A percentile compares a stretch with the other conserved stretches of the same genome.
These are phyloP conservation scores for Aspergillus biplanus DNA, from an alignment of 495 filamentous ascomycete genomes.

Conservation along the genomic window DNA sequence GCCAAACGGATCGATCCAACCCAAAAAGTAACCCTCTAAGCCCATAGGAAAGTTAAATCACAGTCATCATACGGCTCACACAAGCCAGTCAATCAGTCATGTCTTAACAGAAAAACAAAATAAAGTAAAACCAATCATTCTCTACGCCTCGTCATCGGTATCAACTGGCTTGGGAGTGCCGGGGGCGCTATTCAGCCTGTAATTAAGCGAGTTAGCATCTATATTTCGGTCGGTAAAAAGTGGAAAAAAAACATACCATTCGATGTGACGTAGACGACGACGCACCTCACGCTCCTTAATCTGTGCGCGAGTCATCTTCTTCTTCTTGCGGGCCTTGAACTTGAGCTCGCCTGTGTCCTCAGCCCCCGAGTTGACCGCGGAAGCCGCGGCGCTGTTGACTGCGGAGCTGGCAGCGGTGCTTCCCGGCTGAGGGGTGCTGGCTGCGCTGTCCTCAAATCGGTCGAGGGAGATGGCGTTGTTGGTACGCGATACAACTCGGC, in stretches of 20 bases:
- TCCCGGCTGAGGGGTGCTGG: conserved; percentile 60
- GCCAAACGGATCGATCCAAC: neutral
- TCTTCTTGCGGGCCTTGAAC: conserved; percentile 95
- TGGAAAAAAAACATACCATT: conserved; percentile 64
- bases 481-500: conserved; percentile 82
- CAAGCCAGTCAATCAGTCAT: conserved; percentile 4
- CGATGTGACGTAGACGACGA: conserved; percentile 88
- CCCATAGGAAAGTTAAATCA: conserved; percentile 8
- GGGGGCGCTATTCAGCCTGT: conserved; percentile 58
- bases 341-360: conserved; percentile 84
- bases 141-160: conserved; percentile 71
- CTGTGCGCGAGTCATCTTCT: conserved; percentile 97
- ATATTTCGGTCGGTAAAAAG: too few species aligned
- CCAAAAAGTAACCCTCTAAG: conserved; percentile 17
- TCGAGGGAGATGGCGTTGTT: conserved; percentile 70
- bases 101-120: neutral
- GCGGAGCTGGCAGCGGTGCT: conserved; percentile 55
- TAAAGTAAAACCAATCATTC: conserved; percentile 9
- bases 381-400: conserved; percentile 63
- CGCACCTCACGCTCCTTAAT: conserved; percentile 90
- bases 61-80: conserved; percentile 15
- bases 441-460: conserved; percentile 82
- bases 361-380: conserved; percentile 80
- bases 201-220: conserved; percentile 30
- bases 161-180: conserved; percentile 78